These are phyloP conservation scores for Micractinium conductrix DNA, from an alignment of 139 green algal genomes.

Conservation along the genomic window DNA sequence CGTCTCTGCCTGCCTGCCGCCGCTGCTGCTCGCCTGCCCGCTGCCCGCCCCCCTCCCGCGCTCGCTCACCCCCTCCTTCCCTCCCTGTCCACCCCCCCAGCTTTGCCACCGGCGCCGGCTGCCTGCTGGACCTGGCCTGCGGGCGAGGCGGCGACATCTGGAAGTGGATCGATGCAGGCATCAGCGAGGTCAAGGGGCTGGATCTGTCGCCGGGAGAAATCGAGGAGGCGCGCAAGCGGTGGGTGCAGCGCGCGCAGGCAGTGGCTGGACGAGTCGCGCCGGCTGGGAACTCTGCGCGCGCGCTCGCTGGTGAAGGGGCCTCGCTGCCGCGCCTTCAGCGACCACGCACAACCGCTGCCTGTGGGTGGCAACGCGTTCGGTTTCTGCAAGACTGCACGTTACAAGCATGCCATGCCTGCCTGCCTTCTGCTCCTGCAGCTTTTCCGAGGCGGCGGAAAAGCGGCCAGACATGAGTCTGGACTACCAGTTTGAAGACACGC, in stretches of 20 bases:
- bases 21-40: not conserved
- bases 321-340: no score
- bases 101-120: slow-evolving; percentile 68
- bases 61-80: not conserved
- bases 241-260: not conserved
- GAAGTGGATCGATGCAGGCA: slow-evolving; percentile 83
- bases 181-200: slow-evolving; percentile 81
- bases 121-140: slow-evolving; percentile 89
- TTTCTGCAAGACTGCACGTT: no score
- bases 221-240: slow-evolving; percentile 71
- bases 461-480: not conserved
- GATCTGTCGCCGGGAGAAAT: slow-evolving; percentile 88
- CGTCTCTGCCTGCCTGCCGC: no score
- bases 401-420: no score
- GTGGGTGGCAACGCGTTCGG: no score
- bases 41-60: no score
- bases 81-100: slow-evolving; percentile 51
- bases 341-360: no score
- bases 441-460: slow-evolving; percentile 14
- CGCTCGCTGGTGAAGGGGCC: no score
- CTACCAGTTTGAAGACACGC: slow-evolving; percentile 55
- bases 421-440: not conserved
- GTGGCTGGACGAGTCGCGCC: no score
- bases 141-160: slow-evolving; percentile 88
- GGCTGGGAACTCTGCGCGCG: no score